A percentile compares a stretch with the other conserved stretches of the same genome.
Evolutionary conservation across 768 basidiomycete species (phyloP).

Genomic region (Russula abietina): DNA sequence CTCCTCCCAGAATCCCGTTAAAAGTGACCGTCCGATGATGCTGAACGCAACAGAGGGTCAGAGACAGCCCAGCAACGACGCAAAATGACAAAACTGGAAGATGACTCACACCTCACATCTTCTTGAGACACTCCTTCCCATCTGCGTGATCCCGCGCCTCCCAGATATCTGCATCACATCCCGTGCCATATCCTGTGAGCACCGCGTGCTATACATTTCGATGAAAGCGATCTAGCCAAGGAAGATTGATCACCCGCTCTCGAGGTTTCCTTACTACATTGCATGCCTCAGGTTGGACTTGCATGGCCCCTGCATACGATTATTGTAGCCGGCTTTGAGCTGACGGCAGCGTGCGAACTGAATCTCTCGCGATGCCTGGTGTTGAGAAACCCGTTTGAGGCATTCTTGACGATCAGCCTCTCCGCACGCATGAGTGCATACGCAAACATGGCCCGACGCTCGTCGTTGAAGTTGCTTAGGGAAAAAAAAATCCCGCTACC

Average conservation of each 20-base stretch:
- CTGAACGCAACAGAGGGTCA: conserved; percentile 34
- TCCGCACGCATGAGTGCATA: conserved; percentile 54
- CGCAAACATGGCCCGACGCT: conserved; percentile 87
- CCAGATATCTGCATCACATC: conserved; percentile 86
- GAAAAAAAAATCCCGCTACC: conserved; percentile 63
- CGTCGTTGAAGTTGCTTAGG: conserved; percentile 88
- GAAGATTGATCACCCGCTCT: conserved; percentile 62
- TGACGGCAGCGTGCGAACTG: conserved; percentile 76
- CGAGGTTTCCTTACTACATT: conserved; percentile 54
- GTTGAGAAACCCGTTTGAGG: conserved; percentile 68
- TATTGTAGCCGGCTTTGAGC: conserved; percentile 85
- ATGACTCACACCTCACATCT: conserved; percentile 55
- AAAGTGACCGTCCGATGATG: conserved; percentile 63
- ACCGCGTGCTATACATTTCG: conserved; percentile 70
- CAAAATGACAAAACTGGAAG: not conserved
- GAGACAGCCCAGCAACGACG: not conserved
- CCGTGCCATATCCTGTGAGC: conserved; percentile 69
- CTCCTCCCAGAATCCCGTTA: conserved; percentile 64
- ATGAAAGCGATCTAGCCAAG: conserved; percentile 78
- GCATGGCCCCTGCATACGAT: conserved; percentile 77
- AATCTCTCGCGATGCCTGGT: conserved; percentile 91
- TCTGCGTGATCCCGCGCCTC: conserved; percentile 77
- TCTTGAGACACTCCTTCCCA: conserved; percentile 73
- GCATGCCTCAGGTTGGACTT: conserved; percentile 67
- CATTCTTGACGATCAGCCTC: conserved; percentile 75